Percentiles rank a stretch among this genome's conserved stretches.
Evolutionary conservation across 163 green algal species (phyloP).

Genomic region (Scenedesmus sp.): DNA sequence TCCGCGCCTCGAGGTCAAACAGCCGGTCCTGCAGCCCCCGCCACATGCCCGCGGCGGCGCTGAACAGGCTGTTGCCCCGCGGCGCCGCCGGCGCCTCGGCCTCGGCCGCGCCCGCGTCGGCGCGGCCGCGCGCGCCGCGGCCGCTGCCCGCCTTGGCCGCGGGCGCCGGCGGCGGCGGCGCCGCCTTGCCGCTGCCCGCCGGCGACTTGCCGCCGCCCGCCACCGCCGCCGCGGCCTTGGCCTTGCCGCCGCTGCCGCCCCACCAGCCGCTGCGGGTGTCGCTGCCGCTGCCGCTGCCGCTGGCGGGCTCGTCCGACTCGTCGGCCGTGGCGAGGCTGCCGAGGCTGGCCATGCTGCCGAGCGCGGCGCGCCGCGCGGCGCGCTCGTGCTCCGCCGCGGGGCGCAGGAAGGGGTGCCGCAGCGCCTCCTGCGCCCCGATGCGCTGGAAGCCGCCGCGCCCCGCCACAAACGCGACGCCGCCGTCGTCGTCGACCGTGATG

Average conservation of each 20-base stretch:
- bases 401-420: constrained; percentile 33
- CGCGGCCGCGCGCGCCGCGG: neutral
- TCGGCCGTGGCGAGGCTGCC: neutral
- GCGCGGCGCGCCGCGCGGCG: neutral
- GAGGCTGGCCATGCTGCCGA: constrained; percentile 1
- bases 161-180: constrained; percentile 32
- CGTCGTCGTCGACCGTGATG: constrained; percentile 50
- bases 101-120: neutral
- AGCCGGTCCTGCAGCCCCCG: constrained; percentile 48
- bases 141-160: constrained; percentile 8
- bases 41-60: constrained; percentile 48
- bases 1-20: constrained; percentile 63
- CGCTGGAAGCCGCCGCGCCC: neutral
- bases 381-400: constrained; percentile 25
- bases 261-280: neutral
- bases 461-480: constrained; percentile 31
- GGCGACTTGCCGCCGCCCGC: neutral
- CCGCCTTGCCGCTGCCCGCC: neutral
- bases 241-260: too few species aligned
- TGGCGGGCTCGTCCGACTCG: neutral
- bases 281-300: constrained; percentile 29
- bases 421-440: constrained; percentile 35
- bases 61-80: constrained; percentile 1
- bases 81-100: neutral
- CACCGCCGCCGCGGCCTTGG: neutral